These are phyloP conservation scores for Termitomyces sp. DNA, from an alignment of 768 basidiomycete species.

Conservation along the genomic window DNA sequence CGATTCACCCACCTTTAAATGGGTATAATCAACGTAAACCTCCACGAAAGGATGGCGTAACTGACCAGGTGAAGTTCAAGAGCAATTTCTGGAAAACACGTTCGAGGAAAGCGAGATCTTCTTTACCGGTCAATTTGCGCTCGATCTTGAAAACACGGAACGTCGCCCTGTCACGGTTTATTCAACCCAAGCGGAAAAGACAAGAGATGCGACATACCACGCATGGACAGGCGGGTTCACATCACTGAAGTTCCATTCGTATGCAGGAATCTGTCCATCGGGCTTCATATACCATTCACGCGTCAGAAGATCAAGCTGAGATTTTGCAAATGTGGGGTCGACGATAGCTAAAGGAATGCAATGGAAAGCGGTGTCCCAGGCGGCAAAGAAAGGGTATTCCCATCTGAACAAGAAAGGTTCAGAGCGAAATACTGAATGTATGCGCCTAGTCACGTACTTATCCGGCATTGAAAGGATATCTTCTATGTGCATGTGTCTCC, in stretches of 20 bases:
- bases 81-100: slow-evolving; percentile 97
- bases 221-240: slow-evolving; percentile 99
- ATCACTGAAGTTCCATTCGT: slow-evolving; percentile 99
- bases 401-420: slow-evolving; percentile 41
- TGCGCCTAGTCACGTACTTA: slow-evolving; percentile 54
- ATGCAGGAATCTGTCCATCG: slow-evolving; percentile 96
- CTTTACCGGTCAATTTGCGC: slow-evolving; percentile 86
- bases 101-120: slow-evolving; percentile 90
- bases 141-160: slow-evolving; percentile 99
- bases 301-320: slow-evolving; percentile 92
- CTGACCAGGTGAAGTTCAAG: slow-evolving; percentile 93
- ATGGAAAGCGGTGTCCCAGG: slow-evolving; percentile 99
- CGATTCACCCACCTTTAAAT: slow-evolving; percentile 90
- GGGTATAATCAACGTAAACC: neutral
- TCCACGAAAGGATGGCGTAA: slow-evolving; percentile 1
- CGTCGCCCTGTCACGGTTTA: slow-evolving; percentile 60
- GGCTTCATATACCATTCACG: slow-evolving; percentile 99
- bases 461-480: slow-evolving; percentile 99
- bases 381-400: slow-evolving; percentile 99
- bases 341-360: slow-evolving; percentile 96
- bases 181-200: neutral
- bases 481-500: slow-evolving; percentile 93
- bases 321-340: slow-evolving; percentile 94
- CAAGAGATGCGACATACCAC: slow-evolving; percentile 46
- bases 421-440: neutral